Base-by-base conservation (phyloP, 768 basidiomycete genomes). In the Mycena belliarum region DNA sequence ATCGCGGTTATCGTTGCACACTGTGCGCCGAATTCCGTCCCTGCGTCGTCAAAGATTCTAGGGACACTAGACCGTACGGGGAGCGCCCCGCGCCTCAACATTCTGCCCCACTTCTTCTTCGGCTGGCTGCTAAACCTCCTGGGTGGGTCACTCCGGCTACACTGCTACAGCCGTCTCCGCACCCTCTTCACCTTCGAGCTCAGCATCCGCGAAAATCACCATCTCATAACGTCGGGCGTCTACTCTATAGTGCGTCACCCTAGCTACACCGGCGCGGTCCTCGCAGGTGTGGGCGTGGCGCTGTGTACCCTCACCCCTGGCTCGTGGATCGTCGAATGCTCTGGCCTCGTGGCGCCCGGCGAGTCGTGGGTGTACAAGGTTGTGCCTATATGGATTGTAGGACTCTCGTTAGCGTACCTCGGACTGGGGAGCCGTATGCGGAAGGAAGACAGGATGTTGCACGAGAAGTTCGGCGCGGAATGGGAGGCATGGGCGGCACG, bases 191-290 rank as follows among this genome's bases (percentile, higher is more conserved):
- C 51, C 12, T 49, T 49, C 56, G 69, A 78, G 55, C 65, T 77
- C 33, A 69, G 69, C n/a, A 69, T 79, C 49, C 70, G 65, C 24
- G 64, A 66, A 41, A 57, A 66, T 37, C 71, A 72, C 50, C 44
- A 55, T 15, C 66, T 72, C 6, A 49, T 72, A 42, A 70, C 69
- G 2, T 51, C 46, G 2, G 68, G 70, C 6, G 63, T 69, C 4
- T 72, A 71, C 54, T 43, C 58, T 23, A 48, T 71, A 44, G 71
- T 73, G 3, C 70, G 71, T 2, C 72, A 72, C 41, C 71, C 72
- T 8, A 65, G 66, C 52, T 73, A 73, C 42, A 61, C 64, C 4
- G 68, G 62, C 20, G 50, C 38, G 5, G 16, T 64, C 7, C 49
- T 77, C 10, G 48, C 65, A 4, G 60, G 49, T 20, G 4, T 65